Evolutionary conservation across 2,329 filamentous ascomycete species (phyloP).

Genomic region (Coleophoma eucalyptorum): DNA sequence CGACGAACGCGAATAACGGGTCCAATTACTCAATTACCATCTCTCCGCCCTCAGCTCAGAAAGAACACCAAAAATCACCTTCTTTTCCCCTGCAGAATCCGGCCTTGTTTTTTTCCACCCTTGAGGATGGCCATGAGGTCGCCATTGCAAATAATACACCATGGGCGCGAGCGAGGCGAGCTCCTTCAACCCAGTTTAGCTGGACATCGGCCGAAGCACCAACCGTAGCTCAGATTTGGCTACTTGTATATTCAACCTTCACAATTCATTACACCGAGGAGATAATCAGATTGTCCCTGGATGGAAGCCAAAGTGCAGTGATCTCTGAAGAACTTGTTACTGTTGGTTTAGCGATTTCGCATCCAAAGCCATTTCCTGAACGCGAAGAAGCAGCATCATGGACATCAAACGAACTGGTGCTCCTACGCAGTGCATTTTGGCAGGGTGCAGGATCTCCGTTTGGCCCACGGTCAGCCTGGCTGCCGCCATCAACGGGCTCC

Average conservation of each 20-base stretch:
- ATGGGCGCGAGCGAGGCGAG: neutral
- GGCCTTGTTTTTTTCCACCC: neutral
- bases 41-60: neutral
- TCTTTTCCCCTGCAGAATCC: neutral
- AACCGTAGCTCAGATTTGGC: neutral
- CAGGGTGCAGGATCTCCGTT: constrained; percentile 67
- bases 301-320: neutral
- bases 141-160: neutral
- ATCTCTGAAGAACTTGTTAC: neutral
- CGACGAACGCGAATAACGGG: neutral
- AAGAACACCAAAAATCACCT: neutral
- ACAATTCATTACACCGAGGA: neutral
- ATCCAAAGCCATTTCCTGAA: neutral
- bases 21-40: neutral
- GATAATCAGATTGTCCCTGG: neutral
- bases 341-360: neutral
- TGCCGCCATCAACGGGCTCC: neutral
- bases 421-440: constrained; percentile 60
- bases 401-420: constrained; percentile 36
- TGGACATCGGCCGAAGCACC: neutral
- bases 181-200: neutral
- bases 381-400: neutral
- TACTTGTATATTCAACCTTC: neutral
- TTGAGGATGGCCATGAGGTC: neutral
- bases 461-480: constrained; percentile 60